phyloP scores from a whole-genome alignment of 2,329 filamentous ascomycete species.

The Verticillium albo-atrum region DNA sequence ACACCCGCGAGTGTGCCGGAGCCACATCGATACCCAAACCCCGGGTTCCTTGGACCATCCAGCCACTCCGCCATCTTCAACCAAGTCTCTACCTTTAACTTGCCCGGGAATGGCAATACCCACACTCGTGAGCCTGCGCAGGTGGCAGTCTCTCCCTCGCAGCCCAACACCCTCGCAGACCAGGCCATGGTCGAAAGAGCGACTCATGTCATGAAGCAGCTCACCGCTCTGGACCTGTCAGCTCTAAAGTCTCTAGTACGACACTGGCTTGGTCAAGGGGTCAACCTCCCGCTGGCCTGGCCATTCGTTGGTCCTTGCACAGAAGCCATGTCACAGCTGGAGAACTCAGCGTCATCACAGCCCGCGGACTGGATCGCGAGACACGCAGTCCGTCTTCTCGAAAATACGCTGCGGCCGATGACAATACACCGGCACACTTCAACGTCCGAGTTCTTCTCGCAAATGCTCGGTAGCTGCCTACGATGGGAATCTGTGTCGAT shows the following conservation, averaged over 20 bases:
- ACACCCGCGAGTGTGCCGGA: not conserved
- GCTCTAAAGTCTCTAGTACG: not conserved
- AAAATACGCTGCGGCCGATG: not conserved
- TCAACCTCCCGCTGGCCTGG: not conserved
- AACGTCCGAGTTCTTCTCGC: constrained; percentile 7
- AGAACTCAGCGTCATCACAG: not conserved
- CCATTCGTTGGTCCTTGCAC: not conserved
- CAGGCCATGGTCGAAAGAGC: not conserved
- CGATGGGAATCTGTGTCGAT: constrained; percentile 20
- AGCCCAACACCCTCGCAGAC: not conserved
- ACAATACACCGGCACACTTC: not conserved
- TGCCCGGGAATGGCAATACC: not conserved
- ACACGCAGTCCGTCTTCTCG: not conserved
- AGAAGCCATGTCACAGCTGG: not conserved
- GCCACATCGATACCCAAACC: not conserved
- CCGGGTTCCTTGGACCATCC: not conserved
- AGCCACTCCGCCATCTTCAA: constrained; percentile 13
- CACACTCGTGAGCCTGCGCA: not conserved
- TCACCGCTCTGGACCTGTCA: not conserved
- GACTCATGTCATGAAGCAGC: not conserved
- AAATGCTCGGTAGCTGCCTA: constrained; percentile 10
- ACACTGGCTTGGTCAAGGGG: not conserved
- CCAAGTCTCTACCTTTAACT: not conserved
- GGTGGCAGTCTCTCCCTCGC: too few relatives aligned
- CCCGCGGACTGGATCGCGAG: not conserved